Percentiles rank a stretch among this genome's conserved stretches.
Evolutionary conservation across 306 rosid genomes (phyloP).

Genomic region (Argentina anserina): DNA sequence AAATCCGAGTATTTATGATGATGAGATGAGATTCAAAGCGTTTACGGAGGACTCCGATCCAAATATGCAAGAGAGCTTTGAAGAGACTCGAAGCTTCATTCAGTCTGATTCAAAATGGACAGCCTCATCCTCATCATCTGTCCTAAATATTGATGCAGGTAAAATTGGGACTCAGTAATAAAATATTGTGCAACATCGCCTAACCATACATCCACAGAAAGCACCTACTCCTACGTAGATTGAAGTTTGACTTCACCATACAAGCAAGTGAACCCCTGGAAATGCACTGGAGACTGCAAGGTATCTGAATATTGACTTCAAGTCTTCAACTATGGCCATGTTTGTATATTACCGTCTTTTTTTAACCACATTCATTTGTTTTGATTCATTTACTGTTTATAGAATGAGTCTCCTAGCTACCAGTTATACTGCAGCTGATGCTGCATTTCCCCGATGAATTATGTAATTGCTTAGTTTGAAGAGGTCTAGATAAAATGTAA

Average conservation of each 20-base stretch:
- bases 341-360: neutral
- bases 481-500: no score
- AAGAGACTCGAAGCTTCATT: neutral
- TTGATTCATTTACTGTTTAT: neutral
- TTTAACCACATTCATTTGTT: neutral
- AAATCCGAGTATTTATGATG: slow-evolving; percentile 22
- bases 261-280: neutral
- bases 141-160: neutral
- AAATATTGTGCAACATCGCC: no score
- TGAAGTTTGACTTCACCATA: neutral
- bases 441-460: neutral
- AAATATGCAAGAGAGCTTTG: neutral
- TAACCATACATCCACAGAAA: neutral
- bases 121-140: slow-evolving; percentile 10
- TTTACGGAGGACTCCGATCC: slow-evolving; percentile 30
- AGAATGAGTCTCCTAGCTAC: neutral
- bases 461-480: neutral
- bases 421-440: neutral
- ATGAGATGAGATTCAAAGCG: slow-evolving; percentile 39
- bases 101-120: neutral
- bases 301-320: neutral
- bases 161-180: neutral
- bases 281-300: neutral
- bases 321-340: neutral
- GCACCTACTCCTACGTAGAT: neutral